These are phyloP conservation scores for Endocladia muricata DNA, from an alignment of 31 red algal species.

Conservation along the genomic window DNA sequence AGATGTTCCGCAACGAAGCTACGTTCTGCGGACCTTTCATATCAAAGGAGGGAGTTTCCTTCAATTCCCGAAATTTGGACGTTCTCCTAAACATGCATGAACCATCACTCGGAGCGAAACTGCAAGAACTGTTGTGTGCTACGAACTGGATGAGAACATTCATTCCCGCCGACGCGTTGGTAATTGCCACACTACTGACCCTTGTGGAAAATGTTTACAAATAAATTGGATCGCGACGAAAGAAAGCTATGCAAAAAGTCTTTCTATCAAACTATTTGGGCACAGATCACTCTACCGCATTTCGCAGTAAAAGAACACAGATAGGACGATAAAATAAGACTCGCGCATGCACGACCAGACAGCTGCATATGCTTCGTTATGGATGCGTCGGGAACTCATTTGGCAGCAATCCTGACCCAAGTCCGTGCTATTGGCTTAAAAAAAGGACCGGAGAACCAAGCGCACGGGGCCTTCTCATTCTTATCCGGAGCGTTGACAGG, in stretches of 20 bases:
- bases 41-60: background rate
- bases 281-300: background rate
- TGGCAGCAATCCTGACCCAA: background rate
- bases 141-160: slow-evolving; percentile 11
- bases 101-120: background rate
- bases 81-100: background rate
- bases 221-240: slow-evolving; percentile 4
- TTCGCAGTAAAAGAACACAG: background rate
- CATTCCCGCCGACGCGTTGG: background rate
- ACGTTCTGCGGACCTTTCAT: background rate
- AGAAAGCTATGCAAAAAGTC: slow-evolving; percentile 10
- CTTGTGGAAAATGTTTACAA: slow-evolving; percentile 2
- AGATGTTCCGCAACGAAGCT: background rate
- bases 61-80: slow-evolving; percentile 4
- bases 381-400: background rate
- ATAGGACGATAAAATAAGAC: background rate
- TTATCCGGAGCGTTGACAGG: background rate
- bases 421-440: background rate
- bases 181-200: background rate
- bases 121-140: slow-evolving; percentile 7
- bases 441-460: background rate
- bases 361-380: background rate
- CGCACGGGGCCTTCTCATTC: background rate
- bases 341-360: background rate
- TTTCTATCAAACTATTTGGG: background rate